phyloP scores from a whole-genome alignment of 208 protist species.

The Leishmania braziliensis region DNA sequence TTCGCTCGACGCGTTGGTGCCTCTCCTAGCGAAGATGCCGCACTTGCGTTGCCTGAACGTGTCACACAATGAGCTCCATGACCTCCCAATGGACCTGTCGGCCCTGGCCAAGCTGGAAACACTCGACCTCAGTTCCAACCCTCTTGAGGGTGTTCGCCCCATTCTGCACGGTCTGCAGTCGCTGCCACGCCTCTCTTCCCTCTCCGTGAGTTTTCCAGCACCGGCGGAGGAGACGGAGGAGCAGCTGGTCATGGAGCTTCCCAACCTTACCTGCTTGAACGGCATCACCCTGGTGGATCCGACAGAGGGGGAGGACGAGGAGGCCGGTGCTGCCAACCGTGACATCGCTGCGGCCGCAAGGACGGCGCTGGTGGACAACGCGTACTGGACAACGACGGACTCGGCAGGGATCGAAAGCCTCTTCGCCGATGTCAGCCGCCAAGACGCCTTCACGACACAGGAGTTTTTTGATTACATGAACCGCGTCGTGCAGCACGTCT shows the following conservation, averaged over 20 bases:
- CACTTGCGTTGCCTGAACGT: conserved; percentile 43
- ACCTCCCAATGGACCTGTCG: conserved; percentile 60
- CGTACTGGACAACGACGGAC: conserved; percentile 46
- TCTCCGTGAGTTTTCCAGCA: conserved; percentile 58
- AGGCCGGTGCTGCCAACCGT: not conserved
- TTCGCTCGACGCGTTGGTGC: conserved; percentile 50
- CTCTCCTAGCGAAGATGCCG: conserved; percentile 51
- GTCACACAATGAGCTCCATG: conserved; percentile 53
- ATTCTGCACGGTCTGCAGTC: conserved; percentile 61
- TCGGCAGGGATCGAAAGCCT: conserved; percentile 42
- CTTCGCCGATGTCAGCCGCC: conserved; percentile 39
- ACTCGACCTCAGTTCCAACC: conserved; percentile 61
- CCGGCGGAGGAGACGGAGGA: conserved; percentile 82
- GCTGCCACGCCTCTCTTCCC: conserved; percentile 44
- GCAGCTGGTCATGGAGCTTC: conserved; percentile 66
- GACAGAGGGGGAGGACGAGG: conserved; percentile 16
- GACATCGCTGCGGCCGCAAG: not conserved
- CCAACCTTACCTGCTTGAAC: conserved; percentile 25
- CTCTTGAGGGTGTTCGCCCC: conserved; percentile 38
- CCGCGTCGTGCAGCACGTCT: conserved; percentile 71
- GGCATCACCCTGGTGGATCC: conserved; percentile 17
- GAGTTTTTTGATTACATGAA: conserved; percentile 72
- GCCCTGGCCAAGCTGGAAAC: conserved; percentile 38
- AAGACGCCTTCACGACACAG: conserved; percentile 27
- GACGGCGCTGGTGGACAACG: not conserved